Conservation (phyloP, 2,329 filamentous ascomycete species). For the Sclerotinia trifoliorum region DNA sequence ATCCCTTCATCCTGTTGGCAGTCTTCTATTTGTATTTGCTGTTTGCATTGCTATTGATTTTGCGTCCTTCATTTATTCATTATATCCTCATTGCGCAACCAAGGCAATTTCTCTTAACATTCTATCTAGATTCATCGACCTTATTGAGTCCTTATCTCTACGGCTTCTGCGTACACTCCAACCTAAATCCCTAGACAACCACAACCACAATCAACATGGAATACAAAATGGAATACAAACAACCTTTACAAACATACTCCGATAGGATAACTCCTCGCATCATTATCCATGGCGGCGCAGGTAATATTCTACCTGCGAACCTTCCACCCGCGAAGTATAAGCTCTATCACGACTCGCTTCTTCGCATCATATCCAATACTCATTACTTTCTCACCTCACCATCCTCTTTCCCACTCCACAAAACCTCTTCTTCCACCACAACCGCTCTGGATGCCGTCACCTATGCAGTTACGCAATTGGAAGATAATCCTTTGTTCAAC, state of each 20-base stretch:
- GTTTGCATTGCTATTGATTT: neutral
- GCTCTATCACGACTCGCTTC: conserved; percentile 59
- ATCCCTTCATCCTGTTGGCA: neutral
- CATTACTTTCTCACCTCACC: conserved; percentile 50
- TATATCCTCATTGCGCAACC: neutral
- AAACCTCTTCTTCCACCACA: conserved; percentile 41
- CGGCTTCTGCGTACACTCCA: neutral
- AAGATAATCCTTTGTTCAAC: conserved; percentile 83
- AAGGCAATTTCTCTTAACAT: neutral
- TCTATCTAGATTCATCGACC: neutral
- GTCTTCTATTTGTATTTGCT: neutral
- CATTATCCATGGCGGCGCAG: conserved; percentile 62
- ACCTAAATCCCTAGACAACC: neutral
- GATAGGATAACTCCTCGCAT: conserved; percentile 28
- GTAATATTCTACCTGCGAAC: conserved; percentile 61
- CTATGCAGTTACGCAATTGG: conserved; percentile 71
- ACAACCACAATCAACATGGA: conserved; percentile 12
- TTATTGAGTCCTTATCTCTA: neutral
- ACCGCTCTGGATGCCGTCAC: conserved; percentile 70
- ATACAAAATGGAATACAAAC: conserved; percentile 30
- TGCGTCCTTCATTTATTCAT: neutral
- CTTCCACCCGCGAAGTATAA: conserved; percentile 58
- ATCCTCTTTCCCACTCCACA: conserved; percentile 55
- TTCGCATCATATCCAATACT: conserved; percentile 56
- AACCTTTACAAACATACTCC: conserved; percentile 14